These are phyloP conservation scores for Zygosaccharomyces gambellarensis DNA, from an alignment of 805 yeast species.

Conservation along the genomic window DNA sequence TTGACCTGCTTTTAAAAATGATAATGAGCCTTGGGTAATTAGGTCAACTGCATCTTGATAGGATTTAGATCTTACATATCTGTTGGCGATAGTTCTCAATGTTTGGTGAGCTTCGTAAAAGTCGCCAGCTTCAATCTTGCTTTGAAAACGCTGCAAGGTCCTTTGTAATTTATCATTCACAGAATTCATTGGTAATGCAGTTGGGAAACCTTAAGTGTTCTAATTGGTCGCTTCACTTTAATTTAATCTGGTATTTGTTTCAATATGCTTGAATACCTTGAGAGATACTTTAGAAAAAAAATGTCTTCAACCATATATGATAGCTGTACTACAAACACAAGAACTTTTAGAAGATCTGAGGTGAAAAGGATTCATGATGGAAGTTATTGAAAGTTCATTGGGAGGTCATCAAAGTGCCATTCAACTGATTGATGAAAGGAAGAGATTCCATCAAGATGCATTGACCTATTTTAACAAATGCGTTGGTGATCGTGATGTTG, in stretches of 20 bases:
- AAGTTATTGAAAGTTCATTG: neutral
- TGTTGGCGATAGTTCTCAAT: constrained; percentile 78
- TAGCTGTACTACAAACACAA: neutral
- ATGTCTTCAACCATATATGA: too few species aligned
- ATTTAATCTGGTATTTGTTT: neutral
- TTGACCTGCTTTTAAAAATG: constrained; percentile 63
- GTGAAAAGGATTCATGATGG: neutral
- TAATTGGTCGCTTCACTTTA: neutral
- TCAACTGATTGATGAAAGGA: constrained; percentile 51
- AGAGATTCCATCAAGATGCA: constrained; percentile 38
- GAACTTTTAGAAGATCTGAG: neutral
- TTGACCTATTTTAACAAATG: constrained; percentile 23
- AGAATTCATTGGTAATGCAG: constrained; percentile 5
- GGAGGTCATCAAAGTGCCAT: constrained; percentile 31
- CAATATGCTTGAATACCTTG: neutral
- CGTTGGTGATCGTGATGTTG: constrained; percentile 38
- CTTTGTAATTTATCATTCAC: constrained; percentile 43
- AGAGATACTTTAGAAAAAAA: neutral
- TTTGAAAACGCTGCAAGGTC: constrained; percentile 61
- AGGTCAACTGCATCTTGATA: constrained; percentile 69
- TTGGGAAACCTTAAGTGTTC: neutral
- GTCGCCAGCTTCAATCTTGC: constrained; percentile 64
- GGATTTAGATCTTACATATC: constrained; percentile 67
- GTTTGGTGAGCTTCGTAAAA: constrained; percentile 97
- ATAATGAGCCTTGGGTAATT: constrained; percentile 64